These are phyloP conservation scores for Septoria petroselini DNA, from an alignment of 2,329 filamentous ascomycete species.

Conservation along the genomic window DNA sequence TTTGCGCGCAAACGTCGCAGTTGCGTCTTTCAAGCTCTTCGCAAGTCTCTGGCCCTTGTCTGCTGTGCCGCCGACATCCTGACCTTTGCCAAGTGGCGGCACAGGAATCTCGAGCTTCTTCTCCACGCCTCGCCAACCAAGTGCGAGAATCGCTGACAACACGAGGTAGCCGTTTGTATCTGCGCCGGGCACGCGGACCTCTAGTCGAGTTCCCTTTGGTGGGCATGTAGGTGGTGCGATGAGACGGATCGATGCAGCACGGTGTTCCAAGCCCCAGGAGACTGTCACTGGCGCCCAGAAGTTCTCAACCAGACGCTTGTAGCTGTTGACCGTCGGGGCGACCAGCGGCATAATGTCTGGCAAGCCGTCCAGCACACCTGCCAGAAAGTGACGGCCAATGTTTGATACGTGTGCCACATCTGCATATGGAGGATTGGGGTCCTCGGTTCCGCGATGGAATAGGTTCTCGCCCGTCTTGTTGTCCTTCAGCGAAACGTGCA, in stretches of 20 bases:
- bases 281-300: slow-evolving; percentile 99
- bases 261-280: slow-evolving; percentile 94
- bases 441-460: slow-evolving; percentile 68
- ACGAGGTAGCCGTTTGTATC: slow-evolving; percentile 89
- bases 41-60: slow-evolving; percentile 77
- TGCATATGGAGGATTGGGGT: slow-evolving; percentile 67
- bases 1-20: slow-evolving; percentile 68
- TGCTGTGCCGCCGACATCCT: slow-evolving; percentile 68
- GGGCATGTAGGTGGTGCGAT: slow-evolving; percentile 86
- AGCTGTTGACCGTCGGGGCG: slow-evolving; percentile 93
- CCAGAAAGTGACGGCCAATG: slow-evolving; percentile 86
- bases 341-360: slow-evolving; percentile 95
- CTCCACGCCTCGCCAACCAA: slow-evolving; percentile 88
- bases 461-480: slow-evolving; percentile 72
- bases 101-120: slow-evolving; percentile 82
- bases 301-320: slow-evolving; percentile 97
- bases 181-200: slow-evolving; percentile 89
- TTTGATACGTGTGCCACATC: slow-evolving; percentile 82
- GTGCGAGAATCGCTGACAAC: slow-evolving; percentile 77
- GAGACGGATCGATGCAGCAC: slow-evolving; percentile 83
- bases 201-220: slow-evolving; percentile 82
- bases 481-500: slow-evolving; percentile 87
- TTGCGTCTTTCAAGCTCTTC: slow-evolving; percentile 82
- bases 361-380: slow-evolving; percentile 81
- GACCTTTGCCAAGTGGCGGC: slow-evolving; percentile 78